phyloP scores from a whole-genome alignment of 2,329 filamentous ascomycete species.

The Ceratocystis alfenasii region DNA sequence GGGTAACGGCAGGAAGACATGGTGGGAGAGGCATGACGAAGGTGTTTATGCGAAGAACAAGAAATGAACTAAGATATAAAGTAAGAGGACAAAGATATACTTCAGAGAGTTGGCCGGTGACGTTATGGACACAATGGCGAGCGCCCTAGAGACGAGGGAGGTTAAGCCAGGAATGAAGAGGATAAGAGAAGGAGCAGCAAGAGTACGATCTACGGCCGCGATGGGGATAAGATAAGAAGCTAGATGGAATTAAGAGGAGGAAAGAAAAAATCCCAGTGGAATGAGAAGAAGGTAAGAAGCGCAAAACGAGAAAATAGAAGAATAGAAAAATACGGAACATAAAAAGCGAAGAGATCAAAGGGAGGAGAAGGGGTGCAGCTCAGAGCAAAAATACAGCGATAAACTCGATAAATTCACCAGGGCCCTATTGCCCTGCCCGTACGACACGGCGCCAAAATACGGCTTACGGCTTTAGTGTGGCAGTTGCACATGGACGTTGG shows the following conservation, averaged over 20 bases:
- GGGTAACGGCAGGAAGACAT: constrained; percentile 16
- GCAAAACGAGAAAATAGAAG: not conserved
- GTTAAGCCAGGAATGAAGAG: constrained; percentile 1
- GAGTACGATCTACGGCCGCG: not conserved
- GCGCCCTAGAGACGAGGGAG: not conserved
- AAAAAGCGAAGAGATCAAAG: not conserved
- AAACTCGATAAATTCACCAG: not conserved
- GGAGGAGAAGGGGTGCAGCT: not conserved
- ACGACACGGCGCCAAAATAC: not conserved
- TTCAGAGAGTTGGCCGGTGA: not conserved
- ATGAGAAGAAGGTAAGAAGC: not conserved
- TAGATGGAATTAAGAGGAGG: not conserved
- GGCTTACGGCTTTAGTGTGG: not conserved
- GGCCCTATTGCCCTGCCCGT: not conserved
- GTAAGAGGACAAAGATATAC: not conserved
- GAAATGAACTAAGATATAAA: not conserved
- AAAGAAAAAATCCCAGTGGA: not conserved
- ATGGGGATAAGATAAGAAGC: not conserved
- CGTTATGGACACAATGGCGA: not conserved
- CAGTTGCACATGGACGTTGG: not conserved
- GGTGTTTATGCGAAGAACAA: not conserved
- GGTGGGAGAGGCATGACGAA: constrained; percentile 14
- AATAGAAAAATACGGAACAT: not conserved
- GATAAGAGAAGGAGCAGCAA: constrained; percentile 1
- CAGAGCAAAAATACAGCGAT: not conserved